Evolutionary conservation across 495 filamentous ascomycete genomes (phyloP).

Genomic region (Xylaria cubensis): DNA sequence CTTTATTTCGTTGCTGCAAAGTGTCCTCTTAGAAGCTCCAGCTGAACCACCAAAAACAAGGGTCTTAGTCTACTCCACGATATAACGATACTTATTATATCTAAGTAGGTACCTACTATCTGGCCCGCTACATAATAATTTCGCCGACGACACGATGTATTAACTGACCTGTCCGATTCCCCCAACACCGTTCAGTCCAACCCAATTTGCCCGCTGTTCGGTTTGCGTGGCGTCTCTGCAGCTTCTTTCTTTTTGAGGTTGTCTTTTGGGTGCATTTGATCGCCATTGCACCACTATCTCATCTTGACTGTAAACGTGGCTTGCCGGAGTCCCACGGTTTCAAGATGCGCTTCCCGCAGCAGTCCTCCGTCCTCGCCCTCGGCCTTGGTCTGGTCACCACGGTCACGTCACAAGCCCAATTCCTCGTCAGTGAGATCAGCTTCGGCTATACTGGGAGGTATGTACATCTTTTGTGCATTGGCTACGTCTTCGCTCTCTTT

Average conservation of each 20-base stretch:
- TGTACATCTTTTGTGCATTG: slow-evolving; percentile 26
- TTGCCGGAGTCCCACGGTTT: background rate
- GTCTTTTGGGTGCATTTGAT: slow-evolving; percentile 13
- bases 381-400: slow-evolving; percentile 59
- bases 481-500: background rate
- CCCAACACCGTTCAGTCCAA: background rate
- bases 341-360: slow-evolving; percentile 50
- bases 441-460: slow-evolving; percentile 78
- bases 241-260: background rate
- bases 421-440: slow-evolving; percentile 68
- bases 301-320: background rate
- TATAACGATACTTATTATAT: background rate
- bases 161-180: background rate
- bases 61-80: background rate
- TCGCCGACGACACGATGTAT: background rate
- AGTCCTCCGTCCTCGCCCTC: slow-evolving; percentile 45
- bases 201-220: background rate
- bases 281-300: background rate
- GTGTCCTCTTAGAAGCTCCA: slow-evolving; percentile 36
- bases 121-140: background rate
- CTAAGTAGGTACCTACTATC: too few species aligned
- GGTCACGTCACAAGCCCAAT: slow-evolving; percentile 60
- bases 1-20: slow-evolving; percentile 37
- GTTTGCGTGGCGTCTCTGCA: background rate
- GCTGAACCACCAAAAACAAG: background rate